These are phyloP conservation scores for Papilionanthe hybrid DNA, from an alignment of 116 monocot species.

Conservation along the genomic window DNA sequence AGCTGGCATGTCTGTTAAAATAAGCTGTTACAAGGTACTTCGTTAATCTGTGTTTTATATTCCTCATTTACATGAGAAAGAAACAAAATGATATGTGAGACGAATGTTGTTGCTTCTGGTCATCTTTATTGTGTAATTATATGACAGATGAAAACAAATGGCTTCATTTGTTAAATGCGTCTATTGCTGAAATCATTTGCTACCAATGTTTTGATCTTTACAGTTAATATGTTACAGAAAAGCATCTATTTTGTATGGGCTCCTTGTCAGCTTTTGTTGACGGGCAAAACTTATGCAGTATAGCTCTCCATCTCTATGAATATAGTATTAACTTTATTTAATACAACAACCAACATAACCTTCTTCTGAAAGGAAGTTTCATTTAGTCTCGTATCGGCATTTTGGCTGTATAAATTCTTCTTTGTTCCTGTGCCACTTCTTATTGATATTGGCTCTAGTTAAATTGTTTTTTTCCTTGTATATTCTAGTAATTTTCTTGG, in stretches of 20 bases:
- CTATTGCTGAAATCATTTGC: neutral
- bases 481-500: too few relatives aligned
- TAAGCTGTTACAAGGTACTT: slow-evolving; percentile 62
- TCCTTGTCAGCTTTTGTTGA: neutral
- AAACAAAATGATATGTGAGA: neutral
- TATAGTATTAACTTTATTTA: neutral
- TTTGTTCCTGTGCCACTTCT: too few relatives aligned
- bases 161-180: neutral
- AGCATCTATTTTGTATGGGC: neutral
- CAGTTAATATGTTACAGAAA: neutral
- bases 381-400: too few relatives aligned
- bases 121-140: neutral
- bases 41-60: neutral
- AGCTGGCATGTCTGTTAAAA: slow-evolving; percentile 38
- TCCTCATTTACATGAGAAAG: neutral
- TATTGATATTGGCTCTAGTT: too few relatives aligned
- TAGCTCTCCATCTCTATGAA: neutral
- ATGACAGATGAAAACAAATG: neutral
- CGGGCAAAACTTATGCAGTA: neutral
- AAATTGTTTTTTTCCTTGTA: too few relatives aligned
- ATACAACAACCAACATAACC: neutral
- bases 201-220: neutral
- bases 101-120: neutral
- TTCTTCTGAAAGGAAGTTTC: neutral
- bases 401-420: too few relatives aligned